phyloP scores from a whole-genome alignment of 1,284 basidiomycete species.

The Fomitopsis palustris region DNA sequence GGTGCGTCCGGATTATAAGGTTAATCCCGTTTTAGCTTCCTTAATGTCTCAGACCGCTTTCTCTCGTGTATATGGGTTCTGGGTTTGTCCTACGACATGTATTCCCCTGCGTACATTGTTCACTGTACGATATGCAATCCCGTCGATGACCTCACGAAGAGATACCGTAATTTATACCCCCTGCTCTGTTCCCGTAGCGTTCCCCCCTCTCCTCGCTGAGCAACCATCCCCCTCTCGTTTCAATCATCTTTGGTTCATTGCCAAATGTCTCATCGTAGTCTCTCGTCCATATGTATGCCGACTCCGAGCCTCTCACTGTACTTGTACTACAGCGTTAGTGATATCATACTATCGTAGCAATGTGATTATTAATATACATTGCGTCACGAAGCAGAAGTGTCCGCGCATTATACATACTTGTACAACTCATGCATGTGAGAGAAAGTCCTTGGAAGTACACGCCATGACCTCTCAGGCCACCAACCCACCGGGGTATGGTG shows the following conservation, averaged over 20 bases:
- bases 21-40: neutral
- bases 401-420: too few species aligned
- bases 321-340: neutral
- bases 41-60: neutral
- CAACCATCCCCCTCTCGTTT: neutral
- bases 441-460: too few species aligned
- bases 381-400: neutral
- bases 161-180: constrained; percentile 1
- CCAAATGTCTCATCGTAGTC: neutral
- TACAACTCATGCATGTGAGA: too few species aligned
- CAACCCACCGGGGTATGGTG: too few species aligned
- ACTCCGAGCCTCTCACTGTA: neutral
- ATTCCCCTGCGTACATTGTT: neutral
- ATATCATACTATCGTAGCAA: neutral
- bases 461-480: neutral
- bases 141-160: neutral
- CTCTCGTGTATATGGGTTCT: neutral
- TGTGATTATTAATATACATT: neutral
- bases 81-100: neutral
- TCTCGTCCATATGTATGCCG: neutral
- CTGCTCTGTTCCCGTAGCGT: neutral
- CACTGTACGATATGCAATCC: neutral
- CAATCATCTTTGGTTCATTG: neutral
- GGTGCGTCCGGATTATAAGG: neutral
- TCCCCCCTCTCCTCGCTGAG: neutral